Percentiles rank a stretch among this genome's conserved stretches.
phyloP scores from a whole-genome alignment of 2,329 filamentous ascomycete genomes.

The Trichoderma sp. region DNA sequence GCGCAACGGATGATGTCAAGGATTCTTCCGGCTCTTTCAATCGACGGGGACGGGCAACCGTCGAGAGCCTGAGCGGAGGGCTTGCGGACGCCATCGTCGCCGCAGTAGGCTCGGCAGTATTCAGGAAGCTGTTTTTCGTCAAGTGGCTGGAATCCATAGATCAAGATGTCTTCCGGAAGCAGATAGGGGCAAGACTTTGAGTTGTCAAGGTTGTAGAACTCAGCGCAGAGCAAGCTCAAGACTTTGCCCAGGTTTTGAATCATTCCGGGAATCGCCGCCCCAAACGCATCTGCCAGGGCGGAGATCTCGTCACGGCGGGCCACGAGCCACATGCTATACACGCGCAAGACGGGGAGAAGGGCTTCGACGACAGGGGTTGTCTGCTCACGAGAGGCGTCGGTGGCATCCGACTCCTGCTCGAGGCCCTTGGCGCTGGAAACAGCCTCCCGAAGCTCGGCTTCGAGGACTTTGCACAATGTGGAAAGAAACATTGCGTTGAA shows the following conservation, averaged over 20 bases:
- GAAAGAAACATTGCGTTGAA: conserved; percentile 80
- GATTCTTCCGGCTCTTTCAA: conserved; percentile 50
- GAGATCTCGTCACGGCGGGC: conserved; percentile 51
- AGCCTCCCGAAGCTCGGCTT: conserved; percentile 62
- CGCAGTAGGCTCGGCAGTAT: conserved; percentile 45
- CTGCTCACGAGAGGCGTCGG: conserved; percentile 35
- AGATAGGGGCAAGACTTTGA: conserved; percentile 51
- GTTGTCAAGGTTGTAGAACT: conserved; percentile 46
- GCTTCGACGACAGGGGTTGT: conserved; percentile 43
- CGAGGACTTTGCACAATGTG: conserved; percentile 68
- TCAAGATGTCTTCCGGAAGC: conserved; percentile 54
- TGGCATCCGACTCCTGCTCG: conserved; percentile 33
- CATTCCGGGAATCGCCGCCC: conserved; percentile 50
- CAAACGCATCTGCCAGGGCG: conserved; percentile 49
- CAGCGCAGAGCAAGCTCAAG: conserved; percentile 51
- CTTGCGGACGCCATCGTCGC: conserved; percentile 44
- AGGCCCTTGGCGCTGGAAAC: conserved; percentile 30
- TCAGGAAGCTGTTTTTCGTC: conserved; percentile 44
- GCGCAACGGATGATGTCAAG: conserved; percentile 54
- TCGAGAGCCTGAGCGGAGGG: conserved; percentile 42
- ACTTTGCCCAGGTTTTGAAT: conserved; percentile 50
- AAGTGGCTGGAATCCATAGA: conserved; percentile 49
- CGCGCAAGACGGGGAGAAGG: conserved; percentile 56
- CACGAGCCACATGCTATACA: conserved; percentile 58
- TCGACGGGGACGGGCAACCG: conserved; percentile 38